Conservation (phyloP, 176 grass and related monocot genomes). For the Phoenix dactylifera region DNA sequence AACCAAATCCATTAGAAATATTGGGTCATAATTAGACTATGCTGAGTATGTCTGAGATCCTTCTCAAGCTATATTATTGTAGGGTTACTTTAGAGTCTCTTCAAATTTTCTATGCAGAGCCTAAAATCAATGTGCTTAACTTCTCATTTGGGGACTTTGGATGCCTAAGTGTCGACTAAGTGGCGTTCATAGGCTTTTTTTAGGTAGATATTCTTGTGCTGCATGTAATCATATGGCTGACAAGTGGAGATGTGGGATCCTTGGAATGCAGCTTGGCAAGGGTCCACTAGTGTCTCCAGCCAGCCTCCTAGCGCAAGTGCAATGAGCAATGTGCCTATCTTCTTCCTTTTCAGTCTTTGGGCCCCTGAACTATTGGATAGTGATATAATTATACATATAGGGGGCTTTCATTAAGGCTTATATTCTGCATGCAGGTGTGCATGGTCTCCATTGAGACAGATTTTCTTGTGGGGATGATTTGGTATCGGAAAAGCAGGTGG, state of each 20-base stretch:
- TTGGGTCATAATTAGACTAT: no score
- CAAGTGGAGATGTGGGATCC: background rate
- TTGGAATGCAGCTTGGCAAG: background rate
- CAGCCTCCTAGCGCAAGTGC: background rate
- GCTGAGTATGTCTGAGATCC: no score
- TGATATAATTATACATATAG: constrained; percentile 4
- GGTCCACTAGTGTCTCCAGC: background rate
- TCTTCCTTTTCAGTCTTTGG: constrained; percentile 5
- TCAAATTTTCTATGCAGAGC: background rate
- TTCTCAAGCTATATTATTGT: no score
- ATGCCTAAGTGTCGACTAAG: no score
- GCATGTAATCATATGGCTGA: no score
- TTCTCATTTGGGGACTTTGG: constrained; percentile 16
- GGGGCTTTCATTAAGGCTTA: constrained; percentile 11
- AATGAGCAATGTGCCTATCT: constrained; percentile 4
- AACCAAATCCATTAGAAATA: no score
- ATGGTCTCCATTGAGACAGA: constrained; percentile 15
- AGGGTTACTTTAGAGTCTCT: no score
- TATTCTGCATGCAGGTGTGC: constrained; percentile 18
- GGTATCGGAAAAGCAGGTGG: constrained; percentile 1
- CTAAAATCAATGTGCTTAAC: constrained; percentile 42
- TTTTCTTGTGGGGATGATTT: constrained; percentile 18
- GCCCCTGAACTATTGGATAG: constrained; percentile 3
- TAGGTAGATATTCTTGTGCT: no score
- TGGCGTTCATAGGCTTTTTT: no score